Conservation (phyloP, 176 grass and related monocot genomes). For the Triticum dicoccoides region DNA sequence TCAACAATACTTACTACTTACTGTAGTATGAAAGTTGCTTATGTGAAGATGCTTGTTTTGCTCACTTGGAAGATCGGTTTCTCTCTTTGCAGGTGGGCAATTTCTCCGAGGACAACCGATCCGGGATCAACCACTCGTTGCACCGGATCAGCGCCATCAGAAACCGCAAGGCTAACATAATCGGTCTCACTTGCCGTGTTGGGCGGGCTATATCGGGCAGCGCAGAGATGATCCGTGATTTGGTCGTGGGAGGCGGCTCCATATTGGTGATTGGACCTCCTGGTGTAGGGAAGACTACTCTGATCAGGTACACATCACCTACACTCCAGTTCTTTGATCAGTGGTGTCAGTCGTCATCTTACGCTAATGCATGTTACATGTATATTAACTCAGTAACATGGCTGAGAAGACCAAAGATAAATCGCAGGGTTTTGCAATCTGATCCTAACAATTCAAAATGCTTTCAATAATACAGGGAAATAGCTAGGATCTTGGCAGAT, state of each 20-base stretch:
- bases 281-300: constrained; percentile 92
- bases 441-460: constrained; percentile 22
- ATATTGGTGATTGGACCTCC: constrained; percentile 96
- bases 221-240: constrained; percentile 88
- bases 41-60: not conserved
- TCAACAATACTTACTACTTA: not conserved
- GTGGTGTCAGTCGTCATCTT: not conserved
- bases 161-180: constrained; percentile 82
- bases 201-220: constrained; percentile 86
- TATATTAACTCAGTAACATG: not conserved
- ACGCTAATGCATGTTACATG: not conserved
- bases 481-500: constrained; percentile 89
- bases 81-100: constrained; percentile 68
- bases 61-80: not conserved
- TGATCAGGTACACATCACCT: constrained; percentile 68
- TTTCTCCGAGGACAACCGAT: constrained; percentile 92
- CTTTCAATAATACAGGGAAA: constrained; percentile 72
- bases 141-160: constrained; percentile 95
- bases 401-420: not conserved
- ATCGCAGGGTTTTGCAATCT: not conserved
- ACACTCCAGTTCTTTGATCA: not conserved
- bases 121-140: constrained; percentile 87
- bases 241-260: constrained; percentile 71
- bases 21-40: not conserved
- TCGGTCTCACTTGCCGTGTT: constrained; percentile 91